Conservation (phyloP, 2,329 filamentous ascomycete genomes). For the Cytospora schulzeri region DNA sequence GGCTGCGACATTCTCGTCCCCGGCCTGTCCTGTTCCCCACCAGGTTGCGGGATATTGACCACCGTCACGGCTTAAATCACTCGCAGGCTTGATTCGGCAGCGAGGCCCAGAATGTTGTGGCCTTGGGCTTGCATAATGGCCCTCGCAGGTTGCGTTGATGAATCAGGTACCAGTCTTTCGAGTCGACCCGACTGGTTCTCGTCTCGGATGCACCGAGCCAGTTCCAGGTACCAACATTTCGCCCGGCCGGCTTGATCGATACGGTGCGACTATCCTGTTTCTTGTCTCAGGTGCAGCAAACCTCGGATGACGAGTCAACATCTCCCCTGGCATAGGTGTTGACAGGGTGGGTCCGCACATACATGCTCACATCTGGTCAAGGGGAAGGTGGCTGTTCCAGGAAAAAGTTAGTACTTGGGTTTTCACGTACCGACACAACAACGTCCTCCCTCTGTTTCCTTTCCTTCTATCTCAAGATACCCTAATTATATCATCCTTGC, state of each 20-base stretch:
- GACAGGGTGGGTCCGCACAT: background rate
- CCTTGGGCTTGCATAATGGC: conserved; percentile 10
- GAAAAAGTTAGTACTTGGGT: background rate
- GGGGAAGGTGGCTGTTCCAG: background rate
- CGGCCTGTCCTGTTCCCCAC: background rate
- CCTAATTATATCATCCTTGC: background rate
- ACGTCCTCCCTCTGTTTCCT: background rate
- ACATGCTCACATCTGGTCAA: background rate
- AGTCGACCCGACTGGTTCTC: conserved; percentile 11
- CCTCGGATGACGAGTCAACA: background rate
- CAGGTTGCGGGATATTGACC: background rate
- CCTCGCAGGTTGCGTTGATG: conserved; percentile 2
- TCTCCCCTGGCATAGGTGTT: background rate
- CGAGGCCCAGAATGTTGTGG: background rate
- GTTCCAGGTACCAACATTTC: conserved; percentile 11
- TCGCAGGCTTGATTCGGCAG: conserved; percentile 1
- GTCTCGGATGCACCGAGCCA: conserved; percentile 12
- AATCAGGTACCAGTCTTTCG: conserved; percentile 17
- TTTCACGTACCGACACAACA: background rate
- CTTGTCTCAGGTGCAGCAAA: conserved; percentile 15
- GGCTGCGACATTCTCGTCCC: conserved; percentile 15
- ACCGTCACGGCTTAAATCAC: conserved; percentile 13
- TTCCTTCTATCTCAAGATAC: background rate
- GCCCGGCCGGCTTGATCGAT: background rate
- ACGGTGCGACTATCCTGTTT: conserved; percentile 6